Conservation (phyloP, 352 stramenopile genomes). For the Phytophthora cactorum region DNA sequence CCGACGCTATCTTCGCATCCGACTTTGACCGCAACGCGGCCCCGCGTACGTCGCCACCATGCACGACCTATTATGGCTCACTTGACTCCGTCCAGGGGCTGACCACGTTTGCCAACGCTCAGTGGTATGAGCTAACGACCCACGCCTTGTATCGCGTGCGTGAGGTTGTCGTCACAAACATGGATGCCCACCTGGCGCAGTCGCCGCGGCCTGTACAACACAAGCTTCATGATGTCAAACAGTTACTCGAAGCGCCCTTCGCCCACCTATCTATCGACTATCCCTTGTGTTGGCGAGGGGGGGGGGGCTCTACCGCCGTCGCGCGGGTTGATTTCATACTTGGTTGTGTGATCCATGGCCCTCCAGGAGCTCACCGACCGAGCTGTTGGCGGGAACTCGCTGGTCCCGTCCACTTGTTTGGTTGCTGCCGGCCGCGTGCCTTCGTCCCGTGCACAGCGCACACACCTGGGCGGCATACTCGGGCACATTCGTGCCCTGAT, state of each 20-base stretch:
- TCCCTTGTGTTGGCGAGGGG: background rate
- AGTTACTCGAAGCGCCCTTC: background rate
- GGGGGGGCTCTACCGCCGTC: background rate
- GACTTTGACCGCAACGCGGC: too few relatives aligned
- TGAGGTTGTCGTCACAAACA: background rate
- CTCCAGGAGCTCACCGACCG: background rate
- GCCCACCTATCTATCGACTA: background rate
- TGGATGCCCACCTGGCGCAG: too few relatives aligned
- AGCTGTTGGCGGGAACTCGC: too few relatives aligned
- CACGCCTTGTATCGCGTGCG: background rate
- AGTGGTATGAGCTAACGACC: background rate
- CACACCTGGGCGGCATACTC: background rate
- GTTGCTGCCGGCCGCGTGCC: too few relatives aligned
- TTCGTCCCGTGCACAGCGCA: background rate
- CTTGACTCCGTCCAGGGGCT: background rate
- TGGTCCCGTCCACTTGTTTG: too few relatives aligned
- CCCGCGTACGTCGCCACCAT: too few relatives aligned
- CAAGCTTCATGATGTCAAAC: background rate
- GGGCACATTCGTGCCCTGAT: background rate
- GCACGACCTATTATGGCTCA: too few relatives aligned
- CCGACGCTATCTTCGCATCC: too few relatives aligned
- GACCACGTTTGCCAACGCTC: background rate
- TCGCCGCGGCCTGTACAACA: background rate
- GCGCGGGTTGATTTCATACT: background rate
- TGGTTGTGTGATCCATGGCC: background rate